phyloP scores from a whole-genome alignment of 2,329 filamentous ascomycete genomes.

The Paracorniculantispora psalliotae region DNA sequence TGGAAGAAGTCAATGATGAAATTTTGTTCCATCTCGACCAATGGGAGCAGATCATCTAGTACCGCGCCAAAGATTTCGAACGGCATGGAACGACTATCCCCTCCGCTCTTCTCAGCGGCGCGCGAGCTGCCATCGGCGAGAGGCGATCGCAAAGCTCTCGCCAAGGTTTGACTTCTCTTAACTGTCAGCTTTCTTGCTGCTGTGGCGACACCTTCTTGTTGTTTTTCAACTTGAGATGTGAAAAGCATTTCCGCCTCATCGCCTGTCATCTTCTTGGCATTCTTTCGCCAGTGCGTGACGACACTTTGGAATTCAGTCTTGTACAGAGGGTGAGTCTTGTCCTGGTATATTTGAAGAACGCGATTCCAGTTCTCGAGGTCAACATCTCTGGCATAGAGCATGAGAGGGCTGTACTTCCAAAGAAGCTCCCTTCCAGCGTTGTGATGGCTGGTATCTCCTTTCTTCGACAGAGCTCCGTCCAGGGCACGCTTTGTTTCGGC shows the following conservation, averaged over 20 bases:
- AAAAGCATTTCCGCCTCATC: slow-evolving; percentile 86
- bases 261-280: slow-evolving; percentile 66
- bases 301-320: slow-evolving; percentile 77
- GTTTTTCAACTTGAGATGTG: slow-evolving; percentile 76
- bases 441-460: slow-evolving; percentile 66
- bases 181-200: slow-evolving; percentile 88
- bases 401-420: slow-evolving; percentile 83
- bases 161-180: slow-evolving; percentile 85
- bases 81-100: slow-evolving; percentile 63
- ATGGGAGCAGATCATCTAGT: slow-evolving; percentile 73
- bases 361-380: slow-evolving; percentile 77
- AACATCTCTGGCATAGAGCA: slow-evolving; percentile 84
- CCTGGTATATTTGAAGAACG: slow-evolving; percentile 75
- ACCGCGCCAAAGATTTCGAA: slow-evolving; percentile 78
- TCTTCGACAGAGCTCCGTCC: slow-evolving; percentile 55
- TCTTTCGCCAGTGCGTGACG: slow-evolving; percentile 71
- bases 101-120: slow-evolving; percentile 50
- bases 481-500: slow-evolving; percentile 63
- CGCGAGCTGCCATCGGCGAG: slow-evolving; percentile 55
- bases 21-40: slow-evolving; percentile 92
- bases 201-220: slow-evolving; percentile 69
- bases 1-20: slow-evolving; percentile 98
- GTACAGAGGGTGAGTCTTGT: slow-evolving; percentile 70
- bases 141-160: slow-evolving; percentile 65
- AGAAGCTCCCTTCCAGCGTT: slow-evolving; percentile 66